phyloP scores from a whole-genome alignment of 805 yeast genomes.

The Geotrichum ghanense region DNA sequence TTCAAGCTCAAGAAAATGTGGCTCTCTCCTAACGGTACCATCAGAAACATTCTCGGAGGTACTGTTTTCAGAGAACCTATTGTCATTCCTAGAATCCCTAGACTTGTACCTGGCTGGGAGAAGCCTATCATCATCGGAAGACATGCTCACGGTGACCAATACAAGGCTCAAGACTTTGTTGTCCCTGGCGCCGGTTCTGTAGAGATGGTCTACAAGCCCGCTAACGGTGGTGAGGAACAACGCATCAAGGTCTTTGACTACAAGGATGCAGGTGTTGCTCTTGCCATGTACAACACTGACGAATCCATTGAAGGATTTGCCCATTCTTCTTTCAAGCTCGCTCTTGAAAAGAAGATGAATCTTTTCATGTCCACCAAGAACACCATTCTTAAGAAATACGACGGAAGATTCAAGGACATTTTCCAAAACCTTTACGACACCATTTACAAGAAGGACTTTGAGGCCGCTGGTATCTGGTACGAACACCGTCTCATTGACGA shows the following conservation, averaged over 20 bases:
- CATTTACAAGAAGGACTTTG: constrained; percentile 61
- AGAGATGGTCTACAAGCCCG: constrained; percentile 65
- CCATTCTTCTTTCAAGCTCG: constrained; percentile 78
- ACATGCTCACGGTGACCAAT: constrained; percentile 96
- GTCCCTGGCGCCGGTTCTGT: constrained; percentile 72
- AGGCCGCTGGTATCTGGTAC: constrained; percentile 78
- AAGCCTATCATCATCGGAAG: constrained; percentile 94
- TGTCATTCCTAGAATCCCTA: constrained; percentile 77
- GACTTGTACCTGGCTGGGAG: constrained; percentile 86
- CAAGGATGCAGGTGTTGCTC: constrained; percentile 65
- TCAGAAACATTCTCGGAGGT: constrained; percentile 90
- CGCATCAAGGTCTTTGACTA: constrained; percentile 57
- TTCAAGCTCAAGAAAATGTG: constrained; percentile 91
- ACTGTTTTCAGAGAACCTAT: constrained; percentile 97
- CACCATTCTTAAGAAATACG: constrained; percentile 88
- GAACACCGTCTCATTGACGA: constrained; percentile 96
- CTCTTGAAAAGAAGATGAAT: constrained; percentile 65
- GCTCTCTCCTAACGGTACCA: constrained; percentile 95
- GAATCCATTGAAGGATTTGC: constrained; percentile 87
- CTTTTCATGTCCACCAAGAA: constrained; percentile 86
- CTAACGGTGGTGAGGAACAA: constrained; percentile 42
- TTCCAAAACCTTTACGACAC: constrained; percentile 70
- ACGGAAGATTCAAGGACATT: constrained; percentile 90
- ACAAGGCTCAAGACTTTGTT: constrained; percentile 81
- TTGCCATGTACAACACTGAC: constrained; percentile 94